Base-by-base conservation (phyloP, 148 eudicot genomes). In the Rhododendron ferrugineum region DNA sequence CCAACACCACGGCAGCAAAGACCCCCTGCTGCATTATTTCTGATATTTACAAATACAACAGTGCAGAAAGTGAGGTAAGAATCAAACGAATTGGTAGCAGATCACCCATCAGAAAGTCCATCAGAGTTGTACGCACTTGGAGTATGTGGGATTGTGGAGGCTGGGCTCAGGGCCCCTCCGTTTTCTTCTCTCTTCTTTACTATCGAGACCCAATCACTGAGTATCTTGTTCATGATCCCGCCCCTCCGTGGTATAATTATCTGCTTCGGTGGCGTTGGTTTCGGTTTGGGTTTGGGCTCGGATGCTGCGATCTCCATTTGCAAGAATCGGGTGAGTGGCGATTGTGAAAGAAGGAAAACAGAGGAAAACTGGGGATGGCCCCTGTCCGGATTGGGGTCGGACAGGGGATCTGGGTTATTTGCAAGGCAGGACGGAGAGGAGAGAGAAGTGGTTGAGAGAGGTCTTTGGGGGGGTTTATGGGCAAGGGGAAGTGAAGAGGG, bases 201-300 rank as follows among this genome's bases (percentile, higher is more conserved):
- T 0, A 13, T 74, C 2, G 84, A 62, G 15, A 74, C 8, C 1
- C 72, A 23, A 10, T 20, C 62, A 23, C 36, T 13, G 9, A 80
- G 2, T 18, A 87, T 44, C 74, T 68, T 84, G 75, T 49, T 32
- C 84, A 32, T 87, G 80, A 84, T 84, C 49, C 42, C 64, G 28
- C 88, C 88, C 76, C 88, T 84, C 18, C n/a, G 58, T 9, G 81
- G 88, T 3, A 68, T 81, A 80, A 73, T 58, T 22, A 2, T 68
- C 16, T 26, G 54, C 6, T 64, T 79, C 73, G 52, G 49, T 26
- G 18, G 80, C 15, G 0, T 26, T 1, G n/a, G 44, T 18, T 64
- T 79, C 14, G 82, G 49, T 52, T 50, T 78, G 26, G 23, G 30
- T 1, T 30, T 46, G 78, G 78, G 28, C 0, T 11, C 4, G 32